These are phyloP conservation scores for Penicillium mononematosum DNA, from an alignment of 495 filamentous ascomycete genomes.

Conservation along the genomic window DNA sequence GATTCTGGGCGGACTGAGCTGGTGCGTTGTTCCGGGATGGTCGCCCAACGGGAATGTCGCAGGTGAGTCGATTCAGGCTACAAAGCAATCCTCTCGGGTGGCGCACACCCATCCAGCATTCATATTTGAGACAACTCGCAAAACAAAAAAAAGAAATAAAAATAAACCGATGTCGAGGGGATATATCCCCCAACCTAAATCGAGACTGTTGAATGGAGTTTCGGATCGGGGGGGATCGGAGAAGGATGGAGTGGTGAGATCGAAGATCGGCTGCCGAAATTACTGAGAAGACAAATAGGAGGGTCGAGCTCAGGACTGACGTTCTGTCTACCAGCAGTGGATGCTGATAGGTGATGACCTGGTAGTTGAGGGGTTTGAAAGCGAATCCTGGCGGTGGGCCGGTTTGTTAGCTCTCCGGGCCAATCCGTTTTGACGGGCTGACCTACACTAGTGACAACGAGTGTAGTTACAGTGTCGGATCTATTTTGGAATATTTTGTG, in stretches of 20 bases:
- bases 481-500: constrained; percentile 1
- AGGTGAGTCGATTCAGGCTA: constrained; percentile 41
- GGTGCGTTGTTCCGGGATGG: constrained; percentile 49
- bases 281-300: constrained; percentile 22
- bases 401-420: constrained; percentile 24
- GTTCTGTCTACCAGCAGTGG: constrained; percentile 19
- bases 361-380: constrained; percentile 11
- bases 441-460: constrained; percentile 1
- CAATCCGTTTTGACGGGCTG: constrained; percentile 4
- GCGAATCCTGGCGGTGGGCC: constrained; percentile 17
- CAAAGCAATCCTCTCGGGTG: constrained; percentile 44
- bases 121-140: constrained; percentile 35
- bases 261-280: constrained; percentile 17
- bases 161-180: background rate
- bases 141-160: background rate
- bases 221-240: constrained; percentile 6
- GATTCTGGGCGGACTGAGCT: constrained; percentile 32
- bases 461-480: constrained; percentile 22
- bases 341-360: constrained; percentile 22
- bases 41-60: constrained; percentile 42
- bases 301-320: constrained; percentile 20
- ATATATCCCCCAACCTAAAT: constrained; percentile 1
- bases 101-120: constrained; percentile 40
- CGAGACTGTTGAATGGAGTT: background rate
- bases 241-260: background rate